Evolutionary conservation across 208 protist species (phyloP).

Genomic region (Trypanosoma congolense): DNA sequence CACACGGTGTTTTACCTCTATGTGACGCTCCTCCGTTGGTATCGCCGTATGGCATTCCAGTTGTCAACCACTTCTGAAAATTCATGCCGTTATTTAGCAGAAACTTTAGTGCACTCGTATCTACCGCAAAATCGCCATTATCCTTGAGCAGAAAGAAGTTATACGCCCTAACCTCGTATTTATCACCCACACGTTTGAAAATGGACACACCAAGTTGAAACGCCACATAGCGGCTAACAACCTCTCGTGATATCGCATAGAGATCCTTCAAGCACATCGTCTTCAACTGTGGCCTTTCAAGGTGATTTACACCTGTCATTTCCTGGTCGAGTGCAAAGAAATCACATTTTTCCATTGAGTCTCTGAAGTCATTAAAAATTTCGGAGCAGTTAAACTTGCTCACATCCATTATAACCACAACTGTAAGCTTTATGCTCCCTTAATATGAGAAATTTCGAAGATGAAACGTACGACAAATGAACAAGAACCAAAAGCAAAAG

Average conservation of each 20-base stretch:
- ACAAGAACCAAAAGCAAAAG: too few species aligned
- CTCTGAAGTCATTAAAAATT: conserved; percentile 46
- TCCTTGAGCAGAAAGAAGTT: conserved; percentile 68
- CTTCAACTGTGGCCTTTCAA: conserved; percentile 16
- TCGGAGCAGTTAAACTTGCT: conserved; percentile 30
- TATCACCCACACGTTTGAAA: conserved; percentile 35
- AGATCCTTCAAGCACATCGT: conserved; percentile 27
- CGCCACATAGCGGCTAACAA: conserved; percentile 48
- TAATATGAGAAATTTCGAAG: too few species aligned
- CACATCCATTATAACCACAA: conserved; percentile 73
- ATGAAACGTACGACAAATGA: too few species aligned
- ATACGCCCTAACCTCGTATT: conserved; percentile 66
- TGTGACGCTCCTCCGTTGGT: conserved; percentile 16
- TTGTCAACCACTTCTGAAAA: conserved; percentile 60
- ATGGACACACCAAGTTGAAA: conserved; percentile 76
- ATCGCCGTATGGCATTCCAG: conserved; percentile 46
- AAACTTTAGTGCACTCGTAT: conserved; percentile 34
- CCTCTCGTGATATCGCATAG: conserved; percentile 36
- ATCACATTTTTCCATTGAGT: conserved; percentile 39
- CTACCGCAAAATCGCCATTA: conserved; percentile 34
- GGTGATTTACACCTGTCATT: conserved; percentile 66
- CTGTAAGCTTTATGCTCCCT: too few species aligned
- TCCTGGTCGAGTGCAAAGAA: conserved; percentile 76
- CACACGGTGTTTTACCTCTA: conserved; percentile 8
- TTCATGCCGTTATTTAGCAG: conserved; percentile 42